Evolutionary conservation across 768 basidiomycete species (phyloP), one percentile per base, ranked within the genome.

Genomic region (Pisolithus tinctorius): DNA sequence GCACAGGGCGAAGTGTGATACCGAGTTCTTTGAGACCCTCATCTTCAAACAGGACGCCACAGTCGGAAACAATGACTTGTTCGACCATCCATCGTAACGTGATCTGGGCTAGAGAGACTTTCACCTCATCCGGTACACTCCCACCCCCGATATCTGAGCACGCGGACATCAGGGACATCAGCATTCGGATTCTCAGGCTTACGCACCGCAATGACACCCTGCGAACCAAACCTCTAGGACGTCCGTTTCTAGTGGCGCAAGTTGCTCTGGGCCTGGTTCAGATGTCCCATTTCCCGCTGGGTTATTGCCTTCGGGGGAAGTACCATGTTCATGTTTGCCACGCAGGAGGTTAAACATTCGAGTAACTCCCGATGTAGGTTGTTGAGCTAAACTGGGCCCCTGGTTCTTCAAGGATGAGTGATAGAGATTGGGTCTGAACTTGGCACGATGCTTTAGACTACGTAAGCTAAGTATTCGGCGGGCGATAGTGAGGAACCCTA

Each of bases 161-260:
- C 37, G 30, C 7, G 8, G 2, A 50, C 2, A 54, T 53, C 17
- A 43, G 50, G 42, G n/a, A n/a, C 36, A 23, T 11, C 17, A 6
- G 43, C 39, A 48, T n/a, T 16, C 10, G 2, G 25, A 40, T 40
- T 4, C 8, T 34, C 30, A 43, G 27, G 4, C 14, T 34, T 38
- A 65, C 81, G 51, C 52, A 88, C 87, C 87, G 40, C 68, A 62
- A 58, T 90, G 88, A 54, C 81, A 80, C 2, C 88, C 88, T 6
- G 80, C 58, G 58, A 92, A 92, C 87, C 87, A 92, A 3, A 90
- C 86, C 62, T 92, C 88, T 11, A 82, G 62, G 13, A 88, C 80
- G 63, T 88, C 80, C 2, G 78, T 68, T 25, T 26, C 36, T 2
- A 27, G 3, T 1, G 48, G 4, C 16, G 42, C 42, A 14, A 29